These are phyloP conservation scores for Phytophthora vignae DNA, from an alignment of 352 stramenopile species.

Conservation along the genomic window DNA sequence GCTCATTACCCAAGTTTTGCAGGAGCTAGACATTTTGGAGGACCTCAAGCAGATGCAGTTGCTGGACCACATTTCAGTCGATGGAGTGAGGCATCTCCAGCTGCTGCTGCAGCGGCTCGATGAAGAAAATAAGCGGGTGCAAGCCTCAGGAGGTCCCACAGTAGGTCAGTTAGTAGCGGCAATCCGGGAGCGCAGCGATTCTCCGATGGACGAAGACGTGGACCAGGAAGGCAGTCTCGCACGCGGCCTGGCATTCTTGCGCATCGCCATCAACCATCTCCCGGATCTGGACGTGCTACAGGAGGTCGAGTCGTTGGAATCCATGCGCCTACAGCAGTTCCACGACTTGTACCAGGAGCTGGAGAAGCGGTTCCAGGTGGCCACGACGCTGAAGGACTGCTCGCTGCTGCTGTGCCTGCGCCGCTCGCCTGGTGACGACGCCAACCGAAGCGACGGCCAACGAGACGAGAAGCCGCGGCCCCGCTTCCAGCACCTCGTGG, in stretches of 20 bases:
- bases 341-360: conserved; percentile 65
- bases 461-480: conserved; percentile 20
- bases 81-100: conserved; percentile 78
- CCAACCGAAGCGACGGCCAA: conserved; percentile 11
- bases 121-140: conserved; percentile 21
- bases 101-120: conserved; percentile 56
- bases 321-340: conserved; percentile 52
- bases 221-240: conserved; percentile 56
- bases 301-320: conserved; percentile 44
- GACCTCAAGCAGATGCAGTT: conserved; percentile 88
- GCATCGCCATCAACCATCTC: conserved; percentile 53
- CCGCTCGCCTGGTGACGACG: conserved; percentile 45
- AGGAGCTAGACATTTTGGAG: conserved; percentile 75
- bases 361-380: conserved; percentile 80
- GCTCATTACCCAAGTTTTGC: conserved; percentile 78
- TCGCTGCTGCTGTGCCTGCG: conserved; percentile 81
- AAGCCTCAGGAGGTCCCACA: conserved; percentile 16
- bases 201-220: conserved; percentile 46
- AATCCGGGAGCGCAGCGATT: conserved; percentile 23
- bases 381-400: conserved; percentile 88
- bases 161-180: conserved; percentile 45
- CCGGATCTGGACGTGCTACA: conserved; percentile 47
- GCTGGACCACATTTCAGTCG: conserved; percentile 82
- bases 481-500: conserved; percentile 69
- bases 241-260: conserved; percentile 59